phyloP scores from a whole-genome alignment of 352 stramenopile genomes.

The Pythium pyrilobum region DNA sequence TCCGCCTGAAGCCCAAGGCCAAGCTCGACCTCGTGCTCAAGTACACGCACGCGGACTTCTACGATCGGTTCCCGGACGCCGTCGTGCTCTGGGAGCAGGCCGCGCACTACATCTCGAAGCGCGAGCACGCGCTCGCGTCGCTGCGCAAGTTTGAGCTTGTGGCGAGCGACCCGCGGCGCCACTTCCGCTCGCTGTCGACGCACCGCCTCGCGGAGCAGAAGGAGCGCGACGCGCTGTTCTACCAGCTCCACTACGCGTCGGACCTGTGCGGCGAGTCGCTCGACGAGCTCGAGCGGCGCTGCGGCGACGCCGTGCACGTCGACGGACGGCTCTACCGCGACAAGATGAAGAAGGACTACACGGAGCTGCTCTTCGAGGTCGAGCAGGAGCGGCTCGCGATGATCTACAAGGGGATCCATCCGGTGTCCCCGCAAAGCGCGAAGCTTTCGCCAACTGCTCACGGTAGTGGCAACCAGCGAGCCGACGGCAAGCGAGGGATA shows the following conservation, averaged over 20 bases:
- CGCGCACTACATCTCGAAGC: slow-evolving; percentile 28
- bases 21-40: slow-evolving; percentile 75
- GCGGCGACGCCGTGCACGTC: slow-evolving; percentile 36
- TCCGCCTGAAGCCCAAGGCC: slow-evolving; percentile 42
- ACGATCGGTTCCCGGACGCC: slow-evolving; percentile 51
- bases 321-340: slow-evolving; percentile 42
- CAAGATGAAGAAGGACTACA: slow-evolving; percentile 81
- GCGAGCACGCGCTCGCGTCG: slow-evolving; percentile 28
- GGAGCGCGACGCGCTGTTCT: slow-evolving; percentile 54
- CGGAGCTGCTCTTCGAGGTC: slow-evolving; percentile 61
- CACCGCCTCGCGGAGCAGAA: slow-evolving; percentile 59
- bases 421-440: neutral
- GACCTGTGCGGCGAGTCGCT: slow-evolving; percentile 41
- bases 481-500: neutral
- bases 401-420: slow-evolving; percentile 39
- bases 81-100: slow-evolving; percentile 63
- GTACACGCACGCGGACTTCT: slow-evolving; percentile 56
- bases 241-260: slow-evolving; percentile 43
- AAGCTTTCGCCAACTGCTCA: too few species aligned
- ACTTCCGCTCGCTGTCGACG: slow-evolving; percentile 66
- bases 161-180: slow-evolving; percentile 58
- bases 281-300: slow-evolving; percentile 38
- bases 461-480: neutral
- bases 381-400: slow-evolving; percentile 60
- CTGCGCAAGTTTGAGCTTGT: slow-evolving; percentile 28